Evolutionary conservation across 2,329 filamentous ascomycete species (phyloP).

Genomic region (Botrytis fabae): DNA sequence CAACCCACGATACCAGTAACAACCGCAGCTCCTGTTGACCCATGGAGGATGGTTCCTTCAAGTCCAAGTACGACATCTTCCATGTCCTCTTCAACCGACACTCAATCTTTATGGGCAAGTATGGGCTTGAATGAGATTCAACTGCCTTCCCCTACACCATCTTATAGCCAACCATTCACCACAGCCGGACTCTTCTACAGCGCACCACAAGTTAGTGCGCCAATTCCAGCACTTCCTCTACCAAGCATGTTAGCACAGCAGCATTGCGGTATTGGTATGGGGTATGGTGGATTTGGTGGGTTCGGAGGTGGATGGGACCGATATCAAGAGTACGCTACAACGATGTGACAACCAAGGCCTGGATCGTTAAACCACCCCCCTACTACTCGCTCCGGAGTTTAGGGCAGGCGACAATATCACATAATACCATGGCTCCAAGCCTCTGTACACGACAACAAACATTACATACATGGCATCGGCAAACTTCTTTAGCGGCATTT

Average conservation of each 20-base stretch:
- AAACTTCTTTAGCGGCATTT: constrained; percentile 40
- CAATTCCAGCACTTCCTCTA: constrained; percentile 75
- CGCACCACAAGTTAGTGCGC: constrained; percentile 70
- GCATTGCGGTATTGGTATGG: constrained; percentile 75
- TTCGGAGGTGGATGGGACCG: constrained; percentile 75
- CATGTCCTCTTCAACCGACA: constrained; percentile 53
- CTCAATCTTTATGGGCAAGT: constrained; percentile 74
- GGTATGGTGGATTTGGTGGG: constrained; percentile 69
- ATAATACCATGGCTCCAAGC: constrained; percentile 21
- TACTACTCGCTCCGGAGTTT: constrained; percentile 52
- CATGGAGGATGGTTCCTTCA: constrained; percentile 89
- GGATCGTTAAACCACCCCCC: constrained; percentile 46
- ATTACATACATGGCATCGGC: constrained; percentile 23
- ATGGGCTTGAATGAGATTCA: constrained; percentile 74
- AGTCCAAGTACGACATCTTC: constrained; percentile 76
- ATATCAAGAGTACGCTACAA: constrained; percentile 80
- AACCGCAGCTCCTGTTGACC: constrained; percentile 71
- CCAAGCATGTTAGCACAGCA: constrained; percentile 84
- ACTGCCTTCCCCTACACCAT: constrained; percentile 75
- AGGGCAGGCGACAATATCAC: constrained; percentile 37
- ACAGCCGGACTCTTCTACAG: constrained; percentile 77
- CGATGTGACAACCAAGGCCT: constrained; percentile 72
- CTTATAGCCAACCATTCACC: constrained; percentile 76
- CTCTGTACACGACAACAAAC: constrained; percentile 26
- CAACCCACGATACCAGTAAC: constrained; percentile 65